Conservation (phyloP, 306 rosid genomes). For the Dryas octopetala region DNA sequence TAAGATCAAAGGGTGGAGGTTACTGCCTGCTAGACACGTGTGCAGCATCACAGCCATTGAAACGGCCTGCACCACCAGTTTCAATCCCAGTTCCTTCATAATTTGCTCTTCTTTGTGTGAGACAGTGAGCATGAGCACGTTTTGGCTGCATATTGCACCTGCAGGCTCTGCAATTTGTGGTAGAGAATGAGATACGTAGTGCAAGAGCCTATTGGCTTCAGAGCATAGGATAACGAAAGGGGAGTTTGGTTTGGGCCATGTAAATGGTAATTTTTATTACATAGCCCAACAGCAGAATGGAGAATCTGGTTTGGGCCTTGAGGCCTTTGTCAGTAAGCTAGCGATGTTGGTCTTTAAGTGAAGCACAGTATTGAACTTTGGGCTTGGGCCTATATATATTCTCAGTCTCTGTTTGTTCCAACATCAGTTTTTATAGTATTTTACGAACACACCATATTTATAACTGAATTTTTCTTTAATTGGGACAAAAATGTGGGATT, state of each 20-base stretch:
- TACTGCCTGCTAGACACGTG: constrained; percentile 44
- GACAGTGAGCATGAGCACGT: not conserved
- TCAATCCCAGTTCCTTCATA: constrained; percentile 28
- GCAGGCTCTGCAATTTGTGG: not conserved
- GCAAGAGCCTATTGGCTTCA: not conserved
- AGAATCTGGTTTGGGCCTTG: not conserved
- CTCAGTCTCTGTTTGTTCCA: too few species aligned
- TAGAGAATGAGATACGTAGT: constrained; percentile 1
- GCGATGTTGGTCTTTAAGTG: too few species aligned
- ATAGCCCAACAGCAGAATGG: not conserved
- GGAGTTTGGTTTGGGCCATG: not conserved
- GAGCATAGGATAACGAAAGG: too few species aligned
- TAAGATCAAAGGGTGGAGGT: constrained; percentile 64
- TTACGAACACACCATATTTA: too few species aligned
- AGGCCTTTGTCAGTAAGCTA: not conserved
- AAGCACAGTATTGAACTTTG: too few species aligned
- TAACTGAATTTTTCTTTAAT: too few species aligned
- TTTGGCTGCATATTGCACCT: too few species aligned
- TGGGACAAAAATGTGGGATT: too few species aligned
- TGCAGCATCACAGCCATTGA: constrained; percentile 41
- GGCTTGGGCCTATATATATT: too few species aligned
- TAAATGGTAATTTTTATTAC: not conserved
- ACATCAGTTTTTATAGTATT: too few species aligned
- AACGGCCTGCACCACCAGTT: constrained; percentile 9
- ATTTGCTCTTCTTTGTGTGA: not conserved